Evolutionary conservation across 495 filamentous ascomycete species (phyloP).

Genomic region (Pseudomonodictys pantanalensis): DNA sequence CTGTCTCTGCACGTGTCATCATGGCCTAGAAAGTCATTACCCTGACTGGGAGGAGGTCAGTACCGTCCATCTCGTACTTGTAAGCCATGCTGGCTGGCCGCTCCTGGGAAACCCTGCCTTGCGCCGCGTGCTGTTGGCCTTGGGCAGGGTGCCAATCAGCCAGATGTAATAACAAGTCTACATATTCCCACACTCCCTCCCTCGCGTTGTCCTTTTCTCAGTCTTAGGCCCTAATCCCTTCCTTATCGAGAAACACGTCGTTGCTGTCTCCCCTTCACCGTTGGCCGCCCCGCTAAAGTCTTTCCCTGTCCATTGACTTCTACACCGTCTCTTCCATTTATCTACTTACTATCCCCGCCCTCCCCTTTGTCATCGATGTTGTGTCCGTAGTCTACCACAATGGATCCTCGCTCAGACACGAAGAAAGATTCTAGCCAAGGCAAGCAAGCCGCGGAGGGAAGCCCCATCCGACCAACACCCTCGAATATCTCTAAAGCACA

Average conservation of each 20-base stretch:
- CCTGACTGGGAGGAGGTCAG: neutral
- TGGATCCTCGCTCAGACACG: slow-evolving; percentile 21
- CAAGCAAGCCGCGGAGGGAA: neutral
- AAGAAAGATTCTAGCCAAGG: slow-evolving; percentile 5
- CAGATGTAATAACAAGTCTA: slow-evolving; percentile 20
- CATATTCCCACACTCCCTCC: slow-evolving; percentile 1
- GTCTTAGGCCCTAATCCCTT: slow-evolving; percentile 11
- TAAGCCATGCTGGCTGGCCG: slow-evolving; percentile 4
- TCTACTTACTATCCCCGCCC: neutral
- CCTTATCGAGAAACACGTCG: slow-evolving; percentile 5
- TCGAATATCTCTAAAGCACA: slow-evolving; percentile 27
- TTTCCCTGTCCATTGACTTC: neutral
- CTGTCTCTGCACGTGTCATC: neutral
- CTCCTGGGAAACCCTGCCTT: neutral
- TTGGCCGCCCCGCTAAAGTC: neutral
- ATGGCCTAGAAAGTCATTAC: neutral
- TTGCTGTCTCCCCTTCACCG: neutral
- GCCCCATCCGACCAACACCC: neutral
- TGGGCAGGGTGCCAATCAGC: slow-evolving; percentile 26
- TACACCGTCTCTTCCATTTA: neutral
- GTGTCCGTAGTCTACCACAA: slow-evolving; percentile 7
- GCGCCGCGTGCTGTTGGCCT: neutral
- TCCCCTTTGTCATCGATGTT: slow-evolving; percentile 1
- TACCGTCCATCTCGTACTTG: neutral
- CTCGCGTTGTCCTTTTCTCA: slow-evolving; percentile 1